Evolutionary conservation across 192 early-diverging fungal genomes (phyloP), one percentile per base, ranked within the genome.

Genomic region (Coemansia sp.): DNA sequence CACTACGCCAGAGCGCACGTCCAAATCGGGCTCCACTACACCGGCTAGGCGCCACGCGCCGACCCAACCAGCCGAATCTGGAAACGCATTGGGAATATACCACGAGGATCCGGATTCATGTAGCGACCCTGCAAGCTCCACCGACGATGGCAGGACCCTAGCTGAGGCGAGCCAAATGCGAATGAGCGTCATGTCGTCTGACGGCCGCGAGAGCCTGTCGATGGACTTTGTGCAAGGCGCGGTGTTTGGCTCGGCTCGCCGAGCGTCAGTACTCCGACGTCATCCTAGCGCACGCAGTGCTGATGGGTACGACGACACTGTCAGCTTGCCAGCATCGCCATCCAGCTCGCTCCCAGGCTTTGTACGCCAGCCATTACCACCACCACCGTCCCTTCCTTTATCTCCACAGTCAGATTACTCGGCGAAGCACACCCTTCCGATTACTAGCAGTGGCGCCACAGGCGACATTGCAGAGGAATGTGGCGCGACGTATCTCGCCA

Each of bases 141-240:
- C 20, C 22, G 55, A 34, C 22, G 40, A 59, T 54, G 29, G 15
- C 49, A 33, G 42, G 24, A 15, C 16, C 9, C n/a, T 61, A 5
- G 16, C 34, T 16, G 52, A 51, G 2, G 27, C 47, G 42, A 62
- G 61, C 13, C 70, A 66, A 15, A 67, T 77, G 75, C 76, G 76
- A 20, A 83, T 78, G 76, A 78, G 76, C 44, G 73, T 78, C 55
- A 71, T 49, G 31, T 72, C 80, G 15, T 57, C 76, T 10, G 80
- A 83, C 38, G 80, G 80, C 46, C 70, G 70, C 29, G 80, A 83
- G 41, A 83, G 82, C 65, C n/a, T 84, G 65, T 84, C 82, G 18
- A 59, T 63, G n/a, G 77, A 84, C 18, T 79, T 84, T 74, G 72
- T 84, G 15, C 78, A 84, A 66, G 82, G 82, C 43, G 82, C 82